Conservation (phyloP, 371 early-diverging fungal species). For the Thermomucor indicae-seudaticae region DNA sequence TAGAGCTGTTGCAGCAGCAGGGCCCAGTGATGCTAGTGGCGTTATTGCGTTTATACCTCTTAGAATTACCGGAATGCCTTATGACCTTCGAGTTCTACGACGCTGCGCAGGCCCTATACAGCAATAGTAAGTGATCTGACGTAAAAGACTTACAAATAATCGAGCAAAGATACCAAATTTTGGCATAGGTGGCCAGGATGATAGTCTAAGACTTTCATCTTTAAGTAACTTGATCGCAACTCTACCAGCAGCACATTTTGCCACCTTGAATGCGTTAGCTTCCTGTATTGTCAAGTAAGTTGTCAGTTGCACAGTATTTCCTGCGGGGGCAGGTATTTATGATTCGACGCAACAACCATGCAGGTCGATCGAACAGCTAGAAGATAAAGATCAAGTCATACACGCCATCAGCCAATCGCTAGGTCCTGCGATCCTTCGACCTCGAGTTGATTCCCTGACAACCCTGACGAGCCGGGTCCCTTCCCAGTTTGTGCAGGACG, state of each 20-base stretch:
- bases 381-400: conserved; percentile 1
- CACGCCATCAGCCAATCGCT: conserved; percentile 39
- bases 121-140: conserved; percentile 32
- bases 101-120: conserved; percentile 64
- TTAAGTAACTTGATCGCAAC: conserved; percentile 57
- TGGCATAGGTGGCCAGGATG: conserved; percentile 35
- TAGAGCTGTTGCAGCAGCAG: conserved; percentile 49
- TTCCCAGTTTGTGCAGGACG: conserved; percentile 39
- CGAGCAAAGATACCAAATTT: background rate
- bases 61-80: conserved; percentile 69
- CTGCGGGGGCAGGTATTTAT: too few relatives aligned
- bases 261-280: conserved; percentile 44
- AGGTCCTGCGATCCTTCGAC: conserved; percentile 54
- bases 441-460: conserved; percentile 42
- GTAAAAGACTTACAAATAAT: background rate
- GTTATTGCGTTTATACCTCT: conserved; percentile 60
- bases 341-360: too few relatives aligned
- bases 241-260: conserved; percentile 50
- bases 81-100: conserved; percentile 71
- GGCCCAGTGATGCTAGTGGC: conserved; percentile 60
- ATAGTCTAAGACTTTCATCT: conserved; percentile 36
- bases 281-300: conserved; percentile 39
- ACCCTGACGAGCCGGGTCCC: conserved; percentile 56
- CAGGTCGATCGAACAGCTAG: background rate
- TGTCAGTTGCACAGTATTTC: too few relatives aligned